Conservation (phyloP, 2,329 filamentous ascomycete genomes). For the Tolypocladium amazonense region DNA sequence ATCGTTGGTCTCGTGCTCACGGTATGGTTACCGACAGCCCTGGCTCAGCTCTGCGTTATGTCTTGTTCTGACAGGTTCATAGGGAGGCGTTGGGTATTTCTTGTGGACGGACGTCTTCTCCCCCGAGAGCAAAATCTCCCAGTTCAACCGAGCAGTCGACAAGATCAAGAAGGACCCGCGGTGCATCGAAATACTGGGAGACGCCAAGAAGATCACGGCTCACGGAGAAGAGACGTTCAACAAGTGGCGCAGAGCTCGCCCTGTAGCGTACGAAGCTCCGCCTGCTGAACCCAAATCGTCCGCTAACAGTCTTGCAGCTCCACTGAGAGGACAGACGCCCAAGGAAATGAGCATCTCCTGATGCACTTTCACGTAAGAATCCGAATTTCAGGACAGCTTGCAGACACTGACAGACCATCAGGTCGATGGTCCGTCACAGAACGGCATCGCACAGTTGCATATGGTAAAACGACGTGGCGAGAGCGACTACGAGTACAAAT, state of each 20-base stretch:
- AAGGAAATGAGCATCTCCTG: conserved; percentile 68
- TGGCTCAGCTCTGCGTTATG: neutral
- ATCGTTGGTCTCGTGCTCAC: conserved; percentile 66
- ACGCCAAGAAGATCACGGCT: conserved; percentile 63
- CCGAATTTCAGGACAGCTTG: neutral
- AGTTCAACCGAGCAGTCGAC: conserved; percentile 81
- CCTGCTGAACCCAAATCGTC: neutral
- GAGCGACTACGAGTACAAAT: conserved; percentile 64
- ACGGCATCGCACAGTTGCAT: conserved; percentile 67
- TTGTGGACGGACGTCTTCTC: conserved; percentile 78
- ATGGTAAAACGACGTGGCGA: conserved; percentile 58
- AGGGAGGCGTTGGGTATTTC: conserved; percentile 70
- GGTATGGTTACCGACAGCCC: conserved; percentile 32
- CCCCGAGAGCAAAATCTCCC: conserved; percentile 70
- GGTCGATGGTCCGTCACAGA: conserved; percentile 67
- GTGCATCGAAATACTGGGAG: conserved; percentile 66
- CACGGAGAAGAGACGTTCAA: conserved; percentile 73
- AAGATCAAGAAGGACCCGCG: conserved; percentile 62
- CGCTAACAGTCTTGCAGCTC: conserved; percentile 38
- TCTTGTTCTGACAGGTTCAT: neutral
- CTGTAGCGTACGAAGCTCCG: conserved; percentile 38
- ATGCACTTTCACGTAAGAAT: conserved; percentile 72
- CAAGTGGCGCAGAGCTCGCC: conserved; percentile 64
- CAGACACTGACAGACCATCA: conserved; percentile 21
- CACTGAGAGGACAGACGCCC: conserved; percentile 55